A percentile compares a stretch with the other conserved stretches of the same genome.
phyloP scores from a whole-genome alignment of 495 filamentous ascomycete species.

The Apodospora peruviana region DNA sequence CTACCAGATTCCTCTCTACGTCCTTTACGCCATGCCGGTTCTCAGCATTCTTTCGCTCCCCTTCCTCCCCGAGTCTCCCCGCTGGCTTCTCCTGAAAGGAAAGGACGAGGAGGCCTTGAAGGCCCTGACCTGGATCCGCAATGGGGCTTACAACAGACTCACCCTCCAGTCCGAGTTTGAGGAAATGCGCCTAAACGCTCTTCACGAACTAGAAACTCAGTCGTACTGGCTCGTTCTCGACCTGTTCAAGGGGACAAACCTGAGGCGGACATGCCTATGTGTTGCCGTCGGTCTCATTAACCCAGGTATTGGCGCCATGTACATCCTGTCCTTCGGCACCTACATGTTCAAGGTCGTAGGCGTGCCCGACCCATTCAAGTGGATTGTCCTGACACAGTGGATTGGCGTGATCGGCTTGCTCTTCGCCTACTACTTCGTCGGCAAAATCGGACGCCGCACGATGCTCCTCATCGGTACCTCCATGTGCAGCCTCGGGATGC shows the following conservation, averaged over 20 bases:
- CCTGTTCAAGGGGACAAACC: slow-evolving; percentile 5
- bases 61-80: slow-evolving; percentile 4
- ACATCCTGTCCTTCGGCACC: slow-evolving; percentile 39
- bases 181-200: slow-evolving; percentile 5
- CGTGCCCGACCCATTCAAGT: slow-evolving; percentile 15
- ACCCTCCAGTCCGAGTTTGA: slow-evolving; percentile 6
- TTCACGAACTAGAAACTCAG: slow-evolving; percentile 4
- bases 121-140: slow-evolving; percentile 7
- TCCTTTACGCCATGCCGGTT: slow-evolving; percentile 1
- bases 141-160: slow-evolving; percentile 5
- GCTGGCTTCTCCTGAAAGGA: slow-evolving; percentile 8
- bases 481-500: slow-evolving; percentile 41
- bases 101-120: slow-evolving; percentile 4
- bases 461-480: slow-evolving; percentile 40
- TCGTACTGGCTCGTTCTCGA: slow-evolving; percentile 4
- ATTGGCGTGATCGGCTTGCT: neutral
- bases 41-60: neutral
- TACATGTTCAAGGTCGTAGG: slow-evolving; percentile 34
- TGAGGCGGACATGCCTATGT: slow-evolving; percentile 2
- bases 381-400: neutral
- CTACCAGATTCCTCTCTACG: slow-evolving; percentile 2
- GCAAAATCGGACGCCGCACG: slow-evolving; percentile 21
- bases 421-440: neutral
- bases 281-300: neutral
- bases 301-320: slow-evolving; percentile 31